A percentile compares a stretch with the other conserved stretches of the same genome.
Conservation (phyloP, 176 grass and related monocot species). For the Aegilops umbellulata region DNA sequence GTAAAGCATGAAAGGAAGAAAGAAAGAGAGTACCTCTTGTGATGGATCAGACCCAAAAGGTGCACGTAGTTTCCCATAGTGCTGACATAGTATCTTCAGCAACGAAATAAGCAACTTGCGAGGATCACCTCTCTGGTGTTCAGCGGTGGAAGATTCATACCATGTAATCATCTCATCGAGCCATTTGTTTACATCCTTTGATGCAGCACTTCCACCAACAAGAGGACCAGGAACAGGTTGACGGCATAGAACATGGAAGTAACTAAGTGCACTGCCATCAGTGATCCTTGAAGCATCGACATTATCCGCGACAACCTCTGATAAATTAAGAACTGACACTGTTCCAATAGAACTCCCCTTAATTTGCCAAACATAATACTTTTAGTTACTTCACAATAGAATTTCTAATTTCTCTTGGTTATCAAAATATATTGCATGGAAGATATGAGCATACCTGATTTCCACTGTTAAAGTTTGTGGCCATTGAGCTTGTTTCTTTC, state of each 20-base stretch:
- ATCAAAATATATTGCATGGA: constrained; percentile 13
- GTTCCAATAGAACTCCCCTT: constrained; percentile 47
- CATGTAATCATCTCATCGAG: constrained; percentile 77
- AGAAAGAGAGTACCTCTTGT: constrained; percentile 54
- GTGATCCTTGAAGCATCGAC: constrained; percentile 47
- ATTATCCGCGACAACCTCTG: constrained; percentile 66
- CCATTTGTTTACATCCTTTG: constrained; percentile 97
- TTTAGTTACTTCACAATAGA: constrained; percentile 28
- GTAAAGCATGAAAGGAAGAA: constrained; percentile 7
- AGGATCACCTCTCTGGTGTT: constrained; percentile 66
- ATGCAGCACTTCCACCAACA: constrained; percentile 74
- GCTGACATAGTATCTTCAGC: constrained; percentile 87
- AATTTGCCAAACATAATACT: constrained; percentile 19
- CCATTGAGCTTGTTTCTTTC: constrained; percentile 69
- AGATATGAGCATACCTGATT: constrained; percentile 52
- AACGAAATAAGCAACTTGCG: constrained; percentile 75
- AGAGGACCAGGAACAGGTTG: constrained; percentile 88
- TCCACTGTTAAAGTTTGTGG: constrained; percentile 50
- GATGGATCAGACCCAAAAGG: constrained; percentile 92
- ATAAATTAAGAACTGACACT: constrained; percentile 75
- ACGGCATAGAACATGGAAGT: constrained; percentile 70
- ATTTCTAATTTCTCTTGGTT: constrained; percentile 9
- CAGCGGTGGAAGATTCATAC: constrained; percentile 48
- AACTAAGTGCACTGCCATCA: constrained; percentile 49
- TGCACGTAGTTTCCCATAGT: constrained; percentile 94